Evolutionary conservation across 345 rosid species (phyloP).

Genomic region (Sisymbrium altissimum): DNA sequence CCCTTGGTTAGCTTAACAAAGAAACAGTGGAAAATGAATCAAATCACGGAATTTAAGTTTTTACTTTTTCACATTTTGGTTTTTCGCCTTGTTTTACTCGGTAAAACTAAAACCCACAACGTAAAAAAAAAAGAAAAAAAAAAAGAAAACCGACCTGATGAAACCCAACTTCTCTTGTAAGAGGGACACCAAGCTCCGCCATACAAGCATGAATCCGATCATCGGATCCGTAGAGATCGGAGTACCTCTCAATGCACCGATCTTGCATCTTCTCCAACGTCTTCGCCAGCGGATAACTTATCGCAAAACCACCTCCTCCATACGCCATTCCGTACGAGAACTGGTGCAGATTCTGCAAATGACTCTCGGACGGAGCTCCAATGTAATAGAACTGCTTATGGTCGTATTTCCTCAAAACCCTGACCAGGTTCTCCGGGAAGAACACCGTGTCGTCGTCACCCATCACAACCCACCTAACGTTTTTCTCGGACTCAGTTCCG

Average conservation of each 20-base stretch:
- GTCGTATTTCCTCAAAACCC: constrained; percentile 71
- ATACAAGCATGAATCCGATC: constrained; percentile 80
- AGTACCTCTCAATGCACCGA: constrained; percentile 53
- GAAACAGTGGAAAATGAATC: background rate
- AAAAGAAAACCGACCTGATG: constrained; percentile 59
- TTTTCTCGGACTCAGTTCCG: constrained; percentile 35
- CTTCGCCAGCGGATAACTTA: constrained; percentile 62
- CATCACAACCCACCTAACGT: constrained; percentile 73
- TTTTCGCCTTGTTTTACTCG: background rate
- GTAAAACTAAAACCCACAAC: background rate
- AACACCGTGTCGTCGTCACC: constrained; percentile 83
- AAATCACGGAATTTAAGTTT: background rate
- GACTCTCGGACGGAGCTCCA: constrained; percentile 70
- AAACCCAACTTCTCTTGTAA: constrained; percentile 63
- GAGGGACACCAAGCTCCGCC: constrained; percentile 88
- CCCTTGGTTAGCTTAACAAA: background rate
- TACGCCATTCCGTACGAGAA: constrained; percentile 67
- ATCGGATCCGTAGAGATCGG: constrained; percentile 63
- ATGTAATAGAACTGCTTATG: constrained; percentile 65
- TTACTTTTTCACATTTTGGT: background rate
- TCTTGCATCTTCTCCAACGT: constrained; percentile 57
- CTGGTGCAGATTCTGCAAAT: constrained; percentile 51
- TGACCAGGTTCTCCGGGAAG: constrained; percentile 56
- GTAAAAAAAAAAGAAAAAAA: background rate
- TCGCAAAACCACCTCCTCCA: constrained; percentile 89